Percentiles rank a stretch among this genome's conserved stretches.
phyloP scores from a whole-genome alignment of 75 land plant genomes.

The Cupressus sempervirens region DNA sequence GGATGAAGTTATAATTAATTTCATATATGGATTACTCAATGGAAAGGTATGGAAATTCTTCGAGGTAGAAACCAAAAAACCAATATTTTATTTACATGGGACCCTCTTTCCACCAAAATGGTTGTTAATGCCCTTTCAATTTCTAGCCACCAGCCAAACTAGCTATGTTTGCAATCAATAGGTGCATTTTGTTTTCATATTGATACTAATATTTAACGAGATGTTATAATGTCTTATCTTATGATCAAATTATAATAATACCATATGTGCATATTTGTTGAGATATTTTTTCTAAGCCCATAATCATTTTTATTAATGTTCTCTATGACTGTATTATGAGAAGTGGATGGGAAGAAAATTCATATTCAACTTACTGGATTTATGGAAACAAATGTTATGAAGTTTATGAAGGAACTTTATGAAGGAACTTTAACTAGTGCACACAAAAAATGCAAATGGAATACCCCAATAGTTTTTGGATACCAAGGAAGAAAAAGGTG shows the following conservation, averaged over 20 bases:
- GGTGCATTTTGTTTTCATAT: not conserved
- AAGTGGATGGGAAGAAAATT: constrained; percentile 90
- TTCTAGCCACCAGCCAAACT: not conserved
- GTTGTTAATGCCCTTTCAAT: too few species aligned
- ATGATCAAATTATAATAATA: not conserved
- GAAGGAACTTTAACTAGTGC: constrained; percentile 89
- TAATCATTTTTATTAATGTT: not conserved
- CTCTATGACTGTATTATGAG: constrained; percentile 24
- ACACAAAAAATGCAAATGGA: constrained; percentile 81
- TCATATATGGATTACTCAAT: constrained; percentile 82
- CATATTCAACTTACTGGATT: constrained; percentile 96
- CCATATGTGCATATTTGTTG: not conserved
- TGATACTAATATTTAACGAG: not conserved
- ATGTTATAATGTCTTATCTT: not conserved
- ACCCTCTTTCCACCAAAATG: too few species aligned
- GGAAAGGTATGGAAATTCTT: constrained; percentile 66
- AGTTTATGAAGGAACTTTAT: constrained; percentile 98
- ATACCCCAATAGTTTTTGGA: constrained; percentile 96
- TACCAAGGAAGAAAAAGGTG: constrained; percentile 84
- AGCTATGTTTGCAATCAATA: not conserved
- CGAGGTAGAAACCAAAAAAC: too few species aligned
- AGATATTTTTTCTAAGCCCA: not conserved
- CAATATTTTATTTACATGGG: too few species aligned
- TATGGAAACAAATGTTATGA: constrained; percentile 95
- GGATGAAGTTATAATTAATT: constrained; percentile 98